These are phyloP conservation scores for Echites panduratus DNA, from an alignment of 257 asterid genomes.

Conservation along the genomic window DNA sequence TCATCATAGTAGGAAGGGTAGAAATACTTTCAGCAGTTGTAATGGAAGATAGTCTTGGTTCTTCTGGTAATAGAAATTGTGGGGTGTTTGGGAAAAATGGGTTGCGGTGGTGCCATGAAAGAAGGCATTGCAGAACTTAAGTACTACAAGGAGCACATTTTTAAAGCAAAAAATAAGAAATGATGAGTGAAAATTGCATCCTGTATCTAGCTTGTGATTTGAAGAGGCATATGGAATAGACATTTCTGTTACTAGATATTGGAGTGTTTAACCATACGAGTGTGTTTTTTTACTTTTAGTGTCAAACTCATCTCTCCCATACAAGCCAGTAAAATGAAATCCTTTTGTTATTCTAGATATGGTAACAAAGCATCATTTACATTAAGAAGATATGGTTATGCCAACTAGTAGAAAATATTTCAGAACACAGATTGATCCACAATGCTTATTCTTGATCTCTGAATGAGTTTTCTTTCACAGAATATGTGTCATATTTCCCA, in stretches of 20 bases:
- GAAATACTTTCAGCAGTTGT: constrained; percentile 4
- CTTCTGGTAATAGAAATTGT: not conserved
- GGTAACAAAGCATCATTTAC: too few species aligned
- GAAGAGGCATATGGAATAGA: not conserved
- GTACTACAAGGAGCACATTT: constrained; percentile 71
- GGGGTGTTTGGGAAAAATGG: constrained; percentile 39
- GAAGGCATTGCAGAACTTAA: constrained; percentile 85
- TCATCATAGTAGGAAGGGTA: constrained; percentile 15
- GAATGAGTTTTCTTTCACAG: constrained; percentile 3
- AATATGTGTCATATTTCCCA: not conserved
- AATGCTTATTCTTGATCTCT: too few species aligned
- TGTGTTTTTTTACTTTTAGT: not conserved
- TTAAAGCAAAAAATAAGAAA: constrained; percentile 48
- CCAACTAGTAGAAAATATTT: too few species aligned
- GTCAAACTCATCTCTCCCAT: too few species aligned
- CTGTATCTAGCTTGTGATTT: constrained; percentile 13
- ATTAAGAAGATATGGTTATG: too few species aligned
- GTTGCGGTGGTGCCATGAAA: constrained; percentile 69
- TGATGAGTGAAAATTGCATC: constrained; percentile 17
- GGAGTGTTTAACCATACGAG: not conserved
- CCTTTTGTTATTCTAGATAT: too few species aligned
- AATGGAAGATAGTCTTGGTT: constrained; percentile 10
- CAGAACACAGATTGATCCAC: too few species aligned
- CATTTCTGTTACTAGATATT: not conserved
- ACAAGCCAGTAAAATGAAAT: not conserved